phyloP scores from a whole-genome alignment of 208 protist genomes.

The Polymyxa betae region DNA sequence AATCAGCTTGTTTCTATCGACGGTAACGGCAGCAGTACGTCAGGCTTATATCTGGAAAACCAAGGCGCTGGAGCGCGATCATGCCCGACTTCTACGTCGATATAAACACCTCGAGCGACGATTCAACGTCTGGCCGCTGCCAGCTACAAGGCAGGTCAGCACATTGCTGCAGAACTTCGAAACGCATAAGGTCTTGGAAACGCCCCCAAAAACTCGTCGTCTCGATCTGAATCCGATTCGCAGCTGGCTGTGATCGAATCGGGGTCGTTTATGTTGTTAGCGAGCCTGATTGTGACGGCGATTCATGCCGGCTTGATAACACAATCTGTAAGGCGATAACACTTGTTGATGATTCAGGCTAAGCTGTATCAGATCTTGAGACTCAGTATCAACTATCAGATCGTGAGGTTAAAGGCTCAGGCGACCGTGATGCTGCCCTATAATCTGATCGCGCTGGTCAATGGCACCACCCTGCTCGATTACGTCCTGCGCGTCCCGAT shows the following conservation, averaged over 20 bases:
- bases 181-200: not conserved
- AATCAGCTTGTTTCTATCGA: conserved; percentile 29
- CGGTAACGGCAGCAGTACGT: not conserved
- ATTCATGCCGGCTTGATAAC: conserved; percentile 31
- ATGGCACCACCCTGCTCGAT: conserved; percentile 25
- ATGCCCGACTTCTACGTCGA: conserved; percentile 7
- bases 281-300: conserved; percentile 17
- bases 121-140: conserved; percentile 43
- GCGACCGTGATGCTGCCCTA: not conserved
- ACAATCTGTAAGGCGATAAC: not conserved
- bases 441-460: conserved; percentile 29
- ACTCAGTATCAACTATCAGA: conserved; percentile 25
- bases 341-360: not conserved
- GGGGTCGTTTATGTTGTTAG: conserved; percentile 41
- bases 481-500: conserved; percentile 30
- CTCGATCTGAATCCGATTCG: not conserved
- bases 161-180: conserved; percentile 29
- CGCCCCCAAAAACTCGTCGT: not conserved
- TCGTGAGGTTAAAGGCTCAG: not conserved
- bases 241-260: conserved; percentile 45
- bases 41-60: conserved; percentile 38
- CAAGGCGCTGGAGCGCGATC: not conserved
- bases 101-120: conserved; percentile 17
- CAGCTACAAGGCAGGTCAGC: conserved; percentile 36
- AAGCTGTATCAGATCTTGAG: conserved; percentile 11